These are phyloP conservation scores for Pyrenochaeta sp. DNA, from an alignment of 2,329 filamentous ascomycete species.

Conservation along the genomic window DNA sequence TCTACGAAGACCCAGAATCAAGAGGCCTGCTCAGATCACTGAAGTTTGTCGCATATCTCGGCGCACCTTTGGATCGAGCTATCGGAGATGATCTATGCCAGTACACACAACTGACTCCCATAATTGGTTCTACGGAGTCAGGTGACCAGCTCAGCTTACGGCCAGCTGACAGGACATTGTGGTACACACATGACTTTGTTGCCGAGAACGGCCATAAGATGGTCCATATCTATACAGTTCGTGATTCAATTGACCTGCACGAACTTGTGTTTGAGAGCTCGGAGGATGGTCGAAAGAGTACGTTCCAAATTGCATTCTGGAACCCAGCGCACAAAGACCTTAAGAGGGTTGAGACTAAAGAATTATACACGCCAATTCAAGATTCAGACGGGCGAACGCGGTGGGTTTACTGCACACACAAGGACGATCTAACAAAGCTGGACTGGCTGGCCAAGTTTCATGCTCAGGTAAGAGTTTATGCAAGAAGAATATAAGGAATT, in stretches of 20 bases:
- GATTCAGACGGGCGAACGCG: constrained; percentile 24
- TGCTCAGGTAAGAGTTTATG: constrained; percentile 3
- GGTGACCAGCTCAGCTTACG: constrained; percentile 16
- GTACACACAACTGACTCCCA: constrained; percentile 14
- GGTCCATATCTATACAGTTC: constrained; percentile 13
- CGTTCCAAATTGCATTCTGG: constrained; percentile 43
- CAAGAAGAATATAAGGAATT: not conserved
- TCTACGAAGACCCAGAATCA: constrained; percentile 20
- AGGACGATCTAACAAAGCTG: constrained; percentile 34
- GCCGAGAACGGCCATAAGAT: constrained; percentile 23
- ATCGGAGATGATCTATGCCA: constrained; percentile 24
- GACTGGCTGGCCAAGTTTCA: constrained; percentile 28
- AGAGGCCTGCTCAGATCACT: constrained; percentile 20
- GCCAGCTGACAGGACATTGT: constrained; percentile 19
- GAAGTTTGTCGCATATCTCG: constrained; percentile 17
- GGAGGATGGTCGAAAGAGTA: constrained; percentile 26
- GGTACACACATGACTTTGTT: constrained; percentile 25
- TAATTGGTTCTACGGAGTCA: constrained; percentile 29
- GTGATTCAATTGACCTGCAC: constrained; percentile 35
- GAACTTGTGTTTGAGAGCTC: constrained; percentile 45
- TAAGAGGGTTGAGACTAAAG: constrained; percentile 45
- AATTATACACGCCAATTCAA: constrained; percentile 44
- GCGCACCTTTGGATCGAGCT: constrained; percentile 18
- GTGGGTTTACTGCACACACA: constrained; percentile 25
- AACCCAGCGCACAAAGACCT: constrained; percentile 28